Percentiles rank a stretch among this genome's conserved stretches.
Evolutionary conservation across 352 stramenopile species (phyloP).

Genomic region (Elongisporangium prolatum): DNA sequence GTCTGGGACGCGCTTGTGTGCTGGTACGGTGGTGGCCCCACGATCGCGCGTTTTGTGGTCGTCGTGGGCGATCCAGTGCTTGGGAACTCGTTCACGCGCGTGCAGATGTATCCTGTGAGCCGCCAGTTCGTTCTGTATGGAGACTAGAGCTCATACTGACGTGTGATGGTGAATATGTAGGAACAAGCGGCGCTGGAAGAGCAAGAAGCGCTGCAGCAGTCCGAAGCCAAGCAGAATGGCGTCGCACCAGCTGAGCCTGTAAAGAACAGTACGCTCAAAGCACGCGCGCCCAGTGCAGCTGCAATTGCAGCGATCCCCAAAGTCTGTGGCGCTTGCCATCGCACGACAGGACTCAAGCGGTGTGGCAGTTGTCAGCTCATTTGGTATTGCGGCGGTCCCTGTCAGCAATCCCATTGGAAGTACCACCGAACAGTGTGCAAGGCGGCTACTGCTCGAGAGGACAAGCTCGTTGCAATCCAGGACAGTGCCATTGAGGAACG

Average conservation of each 20-base stretch:
- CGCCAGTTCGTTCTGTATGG: background rate
- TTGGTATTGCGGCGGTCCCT: slow-evolving; percentile 72
- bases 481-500: slow-evolving; percentile 43
- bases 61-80: slow-evolving; percentile 50
- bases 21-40: slow-evolving; percentile 67
- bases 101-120: slow-evolving; percentile 75
- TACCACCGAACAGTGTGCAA: slow-evolving; percentile 68
- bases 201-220: slow-evolving; percentile 3
- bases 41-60: slow-evolving; percentile 71
- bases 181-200: slow-evolving; percentile 31
- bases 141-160: slow-evolving; percentile 1
- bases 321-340: slow-evolving; percentile 60
- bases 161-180: slow-evolving; percentile 6
- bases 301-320: slow-evolving; percentile 31
- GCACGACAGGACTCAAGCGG: slow-evolving; percentile 45
- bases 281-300: slow-evolving; percentile 19
- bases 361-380: slow-evolving; percentile 72
- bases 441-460: slow-evolving; percentile 22
- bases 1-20: slow-evolving; percentile 68
- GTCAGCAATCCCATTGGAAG: slow-evolving; percentile 79
- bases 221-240: slow-evolving; percentile 12
- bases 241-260: slow-evolving; percentile 4
- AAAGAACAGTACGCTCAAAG: background rate
- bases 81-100: slow-evolving; percentile 56
- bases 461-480: slow-evolving; percentile 40